These are phyloP conservation scores for Ceriops tagal DNA, from an alignment of 345 rosid genomes.

Conservation along the genomic window DNA sequence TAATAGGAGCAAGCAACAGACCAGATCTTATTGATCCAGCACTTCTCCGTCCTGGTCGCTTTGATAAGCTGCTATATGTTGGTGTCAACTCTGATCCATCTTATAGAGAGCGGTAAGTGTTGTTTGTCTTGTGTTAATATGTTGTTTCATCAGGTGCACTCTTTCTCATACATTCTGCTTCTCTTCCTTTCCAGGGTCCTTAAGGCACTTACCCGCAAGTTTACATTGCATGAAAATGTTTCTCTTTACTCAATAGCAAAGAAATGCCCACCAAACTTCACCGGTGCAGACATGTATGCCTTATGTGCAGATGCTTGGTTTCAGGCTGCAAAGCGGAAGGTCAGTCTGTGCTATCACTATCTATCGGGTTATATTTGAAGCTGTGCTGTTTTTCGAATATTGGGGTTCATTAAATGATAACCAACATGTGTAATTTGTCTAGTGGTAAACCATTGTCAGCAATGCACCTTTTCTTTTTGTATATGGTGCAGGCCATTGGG, in stretches of 20 bases:
- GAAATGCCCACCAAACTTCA: constrained; percentile 84
- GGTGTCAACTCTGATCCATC: constrained; percentile 91
- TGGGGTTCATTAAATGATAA: not conserved
- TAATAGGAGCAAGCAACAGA: constrained; percentile 96
- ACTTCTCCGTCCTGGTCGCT: constrained; percentile 94
- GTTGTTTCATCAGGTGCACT: constrained; percentile 1
- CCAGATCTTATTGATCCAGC: constrained; percentile 97
- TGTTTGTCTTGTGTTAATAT: not conserved
- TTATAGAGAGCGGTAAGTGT: constrained; percentile 73
- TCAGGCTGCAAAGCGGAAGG: constrained; percentile 93
- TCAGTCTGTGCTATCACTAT: constrained; percentile 19
- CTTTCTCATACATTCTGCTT: constrained; percentile 10
- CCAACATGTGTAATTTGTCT: no score
- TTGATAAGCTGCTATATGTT: constrained; percentile 88
- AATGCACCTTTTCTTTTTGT: no score
- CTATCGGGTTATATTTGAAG: not conserved
- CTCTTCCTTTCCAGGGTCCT: constrained; percentile 56
- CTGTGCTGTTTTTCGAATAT: not conserved
- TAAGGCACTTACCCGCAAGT: constrained; percentile 92
- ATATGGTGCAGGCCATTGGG: no score
- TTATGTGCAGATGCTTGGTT: constrained; percentile 99
- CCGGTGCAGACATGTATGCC: constrained; percentile 99
- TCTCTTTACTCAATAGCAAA: constrained; percentile 77
- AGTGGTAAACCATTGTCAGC: no score
- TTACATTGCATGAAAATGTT: constrained; percentile 68